Conservation (phyloP, 257 asterid genomes). For the Ajuga chamaepitys region DNA sequence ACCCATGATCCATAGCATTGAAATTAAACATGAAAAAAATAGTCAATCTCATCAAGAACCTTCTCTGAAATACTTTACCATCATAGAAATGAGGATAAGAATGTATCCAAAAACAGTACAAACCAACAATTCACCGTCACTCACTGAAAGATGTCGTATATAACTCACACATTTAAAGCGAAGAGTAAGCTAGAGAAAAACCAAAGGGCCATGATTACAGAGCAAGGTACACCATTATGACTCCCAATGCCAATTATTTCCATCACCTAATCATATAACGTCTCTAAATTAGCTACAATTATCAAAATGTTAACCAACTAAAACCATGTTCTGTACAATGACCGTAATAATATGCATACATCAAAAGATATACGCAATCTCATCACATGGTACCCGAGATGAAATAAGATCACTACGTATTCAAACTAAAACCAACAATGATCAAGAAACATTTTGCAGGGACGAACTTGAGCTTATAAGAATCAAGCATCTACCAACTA, state of each 20-base stretch:
- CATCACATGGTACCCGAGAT: neutral
- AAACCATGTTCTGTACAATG: neutral
- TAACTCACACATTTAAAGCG: neutral
- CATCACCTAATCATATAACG: neutral
- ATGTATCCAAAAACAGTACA: neutral
- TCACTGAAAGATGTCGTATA: neutral
- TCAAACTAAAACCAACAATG: neutral
- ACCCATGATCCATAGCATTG: neutral
- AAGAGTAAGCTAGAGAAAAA: neutral
- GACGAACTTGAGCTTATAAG: constrained; percentile 11
- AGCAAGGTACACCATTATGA: neutral
- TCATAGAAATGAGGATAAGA: neutral
- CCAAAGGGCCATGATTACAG: neutral
- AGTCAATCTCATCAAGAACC: constrained; percentile 8
- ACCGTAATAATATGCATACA: neutral
- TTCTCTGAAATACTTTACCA: neutral
- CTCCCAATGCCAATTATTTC: neutral
- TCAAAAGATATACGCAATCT: constrained; percentile 14
- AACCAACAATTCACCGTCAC: constrained; percentile 2
- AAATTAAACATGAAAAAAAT: neutral
- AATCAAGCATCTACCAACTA: constrained; percentile 15
- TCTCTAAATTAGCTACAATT: neutral
- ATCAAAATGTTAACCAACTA: constrained; percentile 10
- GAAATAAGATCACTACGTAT: neutral
- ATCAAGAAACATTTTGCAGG: constrained; percentile 5